Evolutionary conservation across 202 grass and related monocot species (phyloP), one percentile per base, ranked within the genome.

Genomic region (Schoenoplectus tabernaemontani): DNA sequence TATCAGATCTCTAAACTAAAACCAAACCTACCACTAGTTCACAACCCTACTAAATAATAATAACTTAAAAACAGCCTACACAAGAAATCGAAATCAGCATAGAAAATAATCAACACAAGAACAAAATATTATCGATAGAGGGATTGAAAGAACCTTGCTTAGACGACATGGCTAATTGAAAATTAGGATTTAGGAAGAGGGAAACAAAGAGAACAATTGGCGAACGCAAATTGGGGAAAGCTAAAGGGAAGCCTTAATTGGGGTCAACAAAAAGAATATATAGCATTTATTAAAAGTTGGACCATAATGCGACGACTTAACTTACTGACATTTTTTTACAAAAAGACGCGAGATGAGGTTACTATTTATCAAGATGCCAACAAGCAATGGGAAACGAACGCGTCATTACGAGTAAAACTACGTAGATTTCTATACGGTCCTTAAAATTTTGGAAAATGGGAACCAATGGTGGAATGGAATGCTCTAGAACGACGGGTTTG

Each of bases 101-200:
- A 23, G 3, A 43, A 39, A 64, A 51, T 3, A 3, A 10, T 16
- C n/a, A 41, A 24, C 62, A 32, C 13, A 10, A 73, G 15, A 78
- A 57, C 22, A 41, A 63, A 23, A 26, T 6, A 60, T 4, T 0
- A 24, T 0, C 9, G 26, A 64, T 10, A 59, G 30, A 8, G 16
- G 54, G 61, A 41, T 46, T 12, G 39, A 76, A 50, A 16, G 23
- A 39, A 88, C 86, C 86, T 88, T 85, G 86, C 78, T 88, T 88
- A 28, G 86, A 88, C 19, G 86, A 88, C 86, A 88, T 88, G 61
- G 38, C n/a, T 82, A 39, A 80, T 65, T 64, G 26, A 57, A 80
- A 63, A 48, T 5, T 51, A 3, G 57, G 4, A n/a, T n/a, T n/a
- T n/a, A 47, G 34, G 23, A 80, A 32, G 57, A 19, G 16, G n/a